phyloP scores from a whole-genome alignment of 805 yeast species.

The Suhomyces pyralidae region DNA sequence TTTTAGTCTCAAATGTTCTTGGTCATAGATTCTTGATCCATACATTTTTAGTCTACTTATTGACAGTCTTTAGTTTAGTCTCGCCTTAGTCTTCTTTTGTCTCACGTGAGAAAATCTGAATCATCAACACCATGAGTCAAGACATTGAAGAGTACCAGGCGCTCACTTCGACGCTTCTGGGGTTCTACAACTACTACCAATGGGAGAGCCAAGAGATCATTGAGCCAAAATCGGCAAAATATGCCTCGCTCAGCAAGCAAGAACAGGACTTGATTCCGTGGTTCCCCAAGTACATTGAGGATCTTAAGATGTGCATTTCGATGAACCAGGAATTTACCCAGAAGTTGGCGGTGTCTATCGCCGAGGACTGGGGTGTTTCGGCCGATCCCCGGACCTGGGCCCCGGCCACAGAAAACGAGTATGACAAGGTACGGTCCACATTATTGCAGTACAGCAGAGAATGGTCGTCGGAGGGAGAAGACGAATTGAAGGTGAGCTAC shows the following conservation, averaged over 20 bases:
- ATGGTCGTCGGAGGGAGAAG: conserved; percentile 54
- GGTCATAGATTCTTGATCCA: no score
- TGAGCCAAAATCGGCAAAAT: conserved; percentile 28
- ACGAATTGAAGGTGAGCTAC: conserved; percentile 43
- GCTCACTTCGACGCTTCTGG: conserved; percentile 34
- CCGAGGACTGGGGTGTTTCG: conserved; percentile 50
- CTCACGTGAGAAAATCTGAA: neutral
- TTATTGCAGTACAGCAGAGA: conserved; percentile 59
- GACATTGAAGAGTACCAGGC: conserved; percentile 35
- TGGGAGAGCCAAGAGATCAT: conserved; percentile 34
- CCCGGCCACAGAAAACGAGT: conserved; percentile 39
- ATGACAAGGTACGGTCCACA: conserved; percentile 55
- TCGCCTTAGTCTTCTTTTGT: neutral
- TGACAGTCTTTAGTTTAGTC: no score
- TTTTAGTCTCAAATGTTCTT: no score
- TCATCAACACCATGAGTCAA: conserved; percentile 4
- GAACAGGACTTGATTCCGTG: conserved; percentile 49
- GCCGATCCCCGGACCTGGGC: conserved; percentile 41
- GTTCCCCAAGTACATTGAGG: conserved; percentile 42
- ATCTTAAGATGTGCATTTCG: conserved; percentile 41
- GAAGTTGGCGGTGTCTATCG: conserved; percentile 40
- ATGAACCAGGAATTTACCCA: conserved; percentile 45
- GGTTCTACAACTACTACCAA: conserved; percentile 30
- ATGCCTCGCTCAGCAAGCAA: conserved; percentile 27
- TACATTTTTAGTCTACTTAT: no score